Evolutionary conservation across 2,329 filamentous ascomycete species (phyloP), one percentile per base, ranked within the genome.

Genomic region (Fusarium abutilonis): DNA sequence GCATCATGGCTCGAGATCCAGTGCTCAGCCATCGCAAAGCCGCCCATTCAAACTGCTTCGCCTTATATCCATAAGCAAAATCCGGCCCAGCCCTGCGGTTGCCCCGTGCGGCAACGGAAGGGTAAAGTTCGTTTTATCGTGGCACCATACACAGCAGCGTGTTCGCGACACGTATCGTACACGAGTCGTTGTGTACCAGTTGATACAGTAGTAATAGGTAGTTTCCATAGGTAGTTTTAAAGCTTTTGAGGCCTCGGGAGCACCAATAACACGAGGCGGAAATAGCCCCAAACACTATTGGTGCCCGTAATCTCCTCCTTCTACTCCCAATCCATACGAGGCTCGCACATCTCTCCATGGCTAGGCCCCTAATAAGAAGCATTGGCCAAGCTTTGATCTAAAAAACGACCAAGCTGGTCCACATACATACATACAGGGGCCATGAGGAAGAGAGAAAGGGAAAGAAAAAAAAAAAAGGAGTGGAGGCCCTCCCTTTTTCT

Each of bases 341-440:
- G 38, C 44, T 60, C 49, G 41, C 48, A 60, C 42, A 26, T 44
- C 19, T 50, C 41, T 55, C 44, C 44, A 48, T 42, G 63, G 49
- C 51, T 52, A 35, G 46, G 49, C 50, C 66, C 63, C 63, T 64
- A 48, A 44, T 43, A 41, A 34, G 38, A 53, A 56, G 60, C 63
- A 65, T 57, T 62, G 60, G 57, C 66, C 60, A 69, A 67, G 66
- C 61, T 65, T 69, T 60, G 60, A 47, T 63, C 60, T 64, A 57
- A 67, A 26, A 69, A 64, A 46, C 54, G 52, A 59, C 57, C 52
- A 53, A 49, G 21, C 26, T 21, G 43, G 26, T 40, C 61, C 56
- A 64, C 56, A 34, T 29, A 36, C 56, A 64, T 50, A 34, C 26
- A 36, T 13, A 55, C 59, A 60, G 48, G 48, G 50, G 47, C 26